Evolutionary conservation across 495 filamentous ascomycete genomes (phyloP).

Genomic region (Trichoderma parareesei): DNA sequence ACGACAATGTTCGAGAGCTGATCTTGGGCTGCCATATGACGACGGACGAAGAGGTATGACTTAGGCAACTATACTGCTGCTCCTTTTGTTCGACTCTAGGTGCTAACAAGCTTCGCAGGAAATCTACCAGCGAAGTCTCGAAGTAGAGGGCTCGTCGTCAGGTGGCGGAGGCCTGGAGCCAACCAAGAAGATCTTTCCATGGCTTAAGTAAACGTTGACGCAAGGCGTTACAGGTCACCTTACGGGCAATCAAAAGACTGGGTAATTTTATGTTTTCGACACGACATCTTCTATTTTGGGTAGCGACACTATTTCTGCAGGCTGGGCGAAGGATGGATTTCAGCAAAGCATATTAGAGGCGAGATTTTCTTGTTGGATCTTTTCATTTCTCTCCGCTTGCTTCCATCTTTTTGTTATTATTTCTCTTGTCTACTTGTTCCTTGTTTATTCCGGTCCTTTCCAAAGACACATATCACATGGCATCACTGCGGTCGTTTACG

Average conservation of each 20-base stretch:
- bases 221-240: background rate
- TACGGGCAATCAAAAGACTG: background rate
- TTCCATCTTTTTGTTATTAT: background rate
- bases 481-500: constrained; percentile 7
- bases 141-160: constrained; percentile 40
- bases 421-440: background rate
- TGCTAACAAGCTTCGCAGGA: constrained; percentile 37
- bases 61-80: background rate
- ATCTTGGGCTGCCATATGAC: constrained; percentile 58
- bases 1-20: constrained; percentile 58
- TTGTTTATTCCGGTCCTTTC: background rate
- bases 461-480: constrained; percentile 4
- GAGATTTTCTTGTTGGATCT: background rate
- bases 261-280: background rate
- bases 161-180: constrained; percentile 25
- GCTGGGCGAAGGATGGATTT: constrained; percentile 7
- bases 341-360: constrained; percentile 4
- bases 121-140: constrained; percentile 51
- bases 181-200: constrained; percentile 49
- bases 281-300: background rate
- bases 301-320: constrained; percentile 8
- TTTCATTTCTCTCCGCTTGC: background rate
- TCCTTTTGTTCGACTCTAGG: background rate
- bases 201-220: constrained; percentile 36
- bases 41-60: constrained; percentile 52